phyloP scores from a whole-genome alignment of 2,329 filamentous ascomycete species.

The Chrysosporium keratinophilum region DNA sequence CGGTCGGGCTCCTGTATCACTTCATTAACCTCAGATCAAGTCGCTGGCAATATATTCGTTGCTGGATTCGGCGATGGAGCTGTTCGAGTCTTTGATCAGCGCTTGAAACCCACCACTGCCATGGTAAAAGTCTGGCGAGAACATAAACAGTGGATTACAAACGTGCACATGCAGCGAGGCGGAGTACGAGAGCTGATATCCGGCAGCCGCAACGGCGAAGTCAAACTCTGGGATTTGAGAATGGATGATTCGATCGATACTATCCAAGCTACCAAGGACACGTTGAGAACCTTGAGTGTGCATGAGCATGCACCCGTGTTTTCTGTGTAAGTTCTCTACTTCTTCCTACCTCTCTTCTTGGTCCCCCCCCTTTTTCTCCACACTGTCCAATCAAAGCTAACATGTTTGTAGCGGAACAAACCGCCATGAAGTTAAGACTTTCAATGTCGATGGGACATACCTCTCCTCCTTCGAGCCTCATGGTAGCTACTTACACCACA shows the following conservation, averaged over 20 bases:
- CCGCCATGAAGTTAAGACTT: conserved; percentile 77
- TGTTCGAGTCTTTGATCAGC: conserved; percentile 85
- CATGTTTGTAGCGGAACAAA: conserved; percentile 61
- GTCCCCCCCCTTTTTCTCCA: not conserved
- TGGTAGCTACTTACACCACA: conserved; percentile 74
- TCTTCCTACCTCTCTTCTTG: not conserved
- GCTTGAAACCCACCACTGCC: conserved; percentile 68
- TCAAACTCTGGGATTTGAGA: conserved; percentile 92
- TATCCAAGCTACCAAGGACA: conserved; percentile 64
- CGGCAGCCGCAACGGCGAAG: conserved; percentile 82
- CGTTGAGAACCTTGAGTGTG: conserved; percentile 73
- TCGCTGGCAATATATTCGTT: conserved; percentile 91
- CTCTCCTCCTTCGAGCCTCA: conserved; percentile 83
- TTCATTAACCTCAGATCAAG: conserved; percentile 90
- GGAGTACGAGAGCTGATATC: conserved; percentile 84
- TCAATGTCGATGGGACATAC: conserved; percentile 72
- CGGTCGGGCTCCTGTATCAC: conserved; percentile 93
- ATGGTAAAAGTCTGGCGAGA: conserved; percentile 98
- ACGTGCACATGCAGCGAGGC: conserved; percentile 91
- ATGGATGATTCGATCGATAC: conserved; percentile 67
- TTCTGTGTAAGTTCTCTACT: conserved; percentile 58
- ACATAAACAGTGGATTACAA: conserved; percentile 90
- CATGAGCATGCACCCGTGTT: conserved; percentile 97
- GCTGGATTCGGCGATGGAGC: conserved; percentile 95
- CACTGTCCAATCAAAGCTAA: conserved; percentile 5